These are phyloP conservation scores for Claviceps africana DNA, from an alignment of 2,329 filamentous ascomycete genomes.

Conservation along the genomic window DNA sequence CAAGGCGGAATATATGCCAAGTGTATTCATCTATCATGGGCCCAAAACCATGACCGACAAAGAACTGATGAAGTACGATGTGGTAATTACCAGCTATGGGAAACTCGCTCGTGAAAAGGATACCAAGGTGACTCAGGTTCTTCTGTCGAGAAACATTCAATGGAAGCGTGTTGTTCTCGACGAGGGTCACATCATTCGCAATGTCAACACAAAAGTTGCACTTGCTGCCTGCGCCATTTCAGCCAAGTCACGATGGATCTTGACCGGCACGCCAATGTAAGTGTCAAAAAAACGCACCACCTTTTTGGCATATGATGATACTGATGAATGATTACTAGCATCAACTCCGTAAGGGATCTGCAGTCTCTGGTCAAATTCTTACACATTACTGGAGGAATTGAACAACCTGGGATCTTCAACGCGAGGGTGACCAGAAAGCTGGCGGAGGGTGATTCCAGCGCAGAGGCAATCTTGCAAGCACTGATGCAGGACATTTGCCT, in stretches of 20 bases:
- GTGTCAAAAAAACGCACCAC: constrained; percentile 9
- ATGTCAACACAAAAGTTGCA: constrained; percentile 58
- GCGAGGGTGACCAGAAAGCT: constrained; percentile 48
- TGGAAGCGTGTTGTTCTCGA: constrained; percentile 75
- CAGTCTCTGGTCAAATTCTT: constrained; percentile 71
- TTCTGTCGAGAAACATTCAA: constrained; percentile 29
- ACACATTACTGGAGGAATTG: constrained; percentile 59
- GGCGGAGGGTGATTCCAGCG: constrained; percentile 38
- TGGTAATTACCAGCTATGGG: constrained; percentile 77
- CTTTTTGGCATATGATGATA: not conserved
- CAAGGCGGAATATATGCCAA: constrained; percentile 44
- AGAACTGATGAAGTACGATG: constrained; percentile 52
- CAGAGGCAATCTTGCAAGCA: constrained; percentile 53
- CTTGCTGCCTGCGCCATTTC: constrained; percentile 52
- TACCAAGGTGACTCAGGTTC: constrained; percentile 23
- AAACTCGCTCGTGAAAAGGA: constrained; percentile 55
- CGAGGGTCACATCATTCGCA: constrained; percentile 72
- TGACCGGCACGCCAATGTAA: constrained; percentile 68
- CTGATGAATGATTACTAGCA: constrained; percentile 23
- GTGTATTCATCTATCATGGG: constrained; percentile 63
- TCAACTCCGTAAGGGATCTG: constrained; percentile 71
- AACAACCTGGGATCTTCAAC: constrained; percentile 62
- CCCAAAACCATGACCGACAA: constrained; percentile 38
- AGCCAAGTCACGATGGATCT: constrained; percentile 62
- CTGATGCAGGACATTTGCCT: constrained; percentile 73